Percentiles rank a stretch among this genome's conserved stretches.
Conservation (phyloP, 495 filamentous ascomycete species). For the Penicillium maclennaniae region DNA sequence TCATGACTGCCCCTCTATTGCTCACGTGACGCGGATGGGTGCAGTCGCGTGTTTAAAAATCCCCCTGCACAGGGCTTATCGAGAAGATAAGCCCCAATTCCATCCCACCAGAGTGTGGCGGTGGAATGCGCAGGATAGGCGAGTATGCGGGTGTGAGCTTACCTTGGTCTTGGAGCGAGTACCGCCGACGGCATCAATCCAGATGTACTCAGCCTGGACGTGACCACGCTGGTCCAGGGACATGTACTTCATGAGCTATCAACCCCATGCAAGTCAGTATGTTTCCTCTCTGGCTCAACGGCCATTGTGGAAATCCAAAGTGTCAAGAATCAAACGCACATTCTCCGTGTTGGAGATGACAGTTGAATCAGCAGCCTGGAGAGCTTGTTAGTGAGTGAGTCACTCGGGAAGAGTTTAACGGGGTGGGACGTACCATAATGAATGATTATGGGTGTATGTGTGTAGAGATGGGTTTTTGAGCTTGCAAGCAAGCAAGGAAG, state of each 20-base stretch:
- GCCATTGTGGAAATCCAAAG: conserved; percentile 36
- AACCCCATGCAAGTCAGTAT: conserved; percentile 38
- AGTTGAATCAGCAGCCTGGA: conserved; percentile 50
- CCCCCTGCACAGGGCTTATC: conserved; percentile 35
- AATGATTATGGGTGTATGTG: conserved; percentile 39
- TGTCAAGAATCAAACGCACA: conserved; percentile 47
- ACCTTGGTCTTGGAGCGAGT: conserved; percentile 91
- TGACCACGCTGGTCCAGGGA: conserved; percentile 81
- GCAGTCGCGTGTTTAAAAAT: conserved; percentile 18
- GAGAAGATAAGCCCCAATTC: conserved; percentile 13
- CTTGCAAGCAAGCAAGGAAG: conserved; percentile 21
- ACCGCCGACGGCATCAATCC: conserved; percentile 80
- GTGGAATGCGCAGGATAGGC: not conserved
- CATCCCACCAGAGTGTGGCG: conserved; percentile 5
- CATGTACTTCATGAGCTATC: conserved; percentile 88
- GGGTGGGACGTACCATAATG: conserved; percentile 39
- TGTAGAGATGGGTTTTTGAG: conserved; percentile 23
- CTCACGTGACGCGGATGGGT: conserved; percentile 37
- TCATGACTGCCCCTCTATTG: conserved; percentile 5
- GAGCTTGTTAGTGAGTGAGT: conserved; percentile 14
- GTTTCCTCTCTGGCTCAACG: conserved; percentile 31
- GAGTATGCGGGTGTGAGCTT: conserved; percentile 33
- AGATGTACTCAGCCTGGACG: conserved; percentile 93
- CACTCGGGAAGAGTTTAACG: not conserved
- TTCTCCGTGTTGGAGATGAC: conserved; percentile 68